These are phyloP conservation scores for Tricholoma flavovirens DNA, from an alignment of 768 basidiomycete species.

Conservation along the genomic window DNA sequence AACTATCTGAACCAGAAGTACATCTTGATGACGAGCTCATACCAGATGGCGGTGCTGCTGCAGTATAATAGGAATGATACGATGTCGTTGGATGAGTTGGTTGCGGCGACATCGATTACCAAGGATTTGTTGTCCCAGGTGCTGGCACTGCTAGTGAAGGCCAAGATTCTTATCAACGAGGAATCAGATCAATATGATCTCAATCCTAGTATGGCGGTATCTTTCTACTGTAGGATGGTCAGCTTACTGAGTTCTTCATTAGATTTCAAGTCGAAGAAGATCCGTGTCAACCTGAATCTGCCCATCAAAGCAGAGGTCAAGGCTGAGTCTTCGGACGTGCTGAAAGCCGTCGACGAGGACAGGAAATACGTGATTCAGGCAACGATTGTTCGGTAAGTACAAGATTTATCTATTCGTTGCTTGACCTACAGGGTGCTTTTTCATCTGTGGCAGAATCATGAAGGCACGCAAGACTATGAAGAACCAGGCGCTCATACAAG, in stretches of 20 bases:
- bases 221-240: too few relatives aligned
- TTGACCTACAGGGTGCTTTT: neutral
- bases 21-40: constrained; percentile 93
- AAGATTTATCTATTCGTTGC: neutral
- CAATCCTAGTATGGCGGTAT: constrained; percentile 54
- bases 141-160: constrained; percentile 72
- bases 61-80: constrained; percentile 95
- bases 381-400: constrained; percentile 74
- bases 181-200: constrained; percentile 88
- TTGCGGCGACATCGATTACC: constrained; percentile 71
- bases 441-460: constrained; percentile 62
- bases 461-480: constrained; percentile 96
- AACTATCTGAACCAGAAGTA: constrained; percentile 95
- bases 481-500: constrained; percentile 85
- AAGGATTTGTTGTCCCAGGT: constrained; percentile 79
- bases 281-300: constrained; percentile 84
- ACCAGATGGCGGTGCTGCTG: constrained; percentile 93
- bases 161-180: constrained; percentile 85
- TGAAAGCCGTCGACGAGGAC: constrained; percentile 97
- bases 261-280: constrained; percentile 97
- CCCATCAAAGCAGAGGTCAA: constrained; percentile 96
- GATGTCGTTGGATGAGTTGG: constrained; percentile 75
- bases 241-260: neutral
- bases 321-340: constrained; percentile 83
- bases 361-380: constrained; percentile 97